Evolutionary conservation across 257 asterid species (phyloP).

Genomic region (Solanum arcanum): DNA sequence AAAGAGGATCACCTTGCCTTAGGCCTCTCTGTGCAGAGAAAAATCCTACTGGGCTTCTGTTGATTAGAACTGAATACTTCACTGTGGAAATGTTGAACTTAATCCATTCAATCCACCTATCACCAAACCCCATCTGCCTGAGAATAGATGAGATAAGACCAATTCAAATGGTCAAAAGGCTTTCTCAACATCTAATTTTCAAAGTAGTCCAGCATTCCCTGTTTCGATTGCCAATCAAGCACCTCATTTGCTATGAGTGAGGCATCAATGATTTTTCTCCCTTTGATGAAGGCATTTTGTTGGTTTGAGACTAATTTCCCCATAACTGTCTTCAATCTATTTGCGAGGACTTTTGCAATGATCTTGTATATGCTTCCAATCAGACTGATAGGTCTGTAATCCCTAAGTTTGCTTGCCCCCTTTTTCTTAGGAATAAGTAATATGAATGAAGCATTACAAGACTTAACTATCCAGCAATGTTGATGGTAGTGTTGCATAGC

Average conservation of each 20-base stretch:
- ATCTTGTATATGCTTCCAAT: neutral
- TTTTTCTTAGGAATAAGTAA: neutral
- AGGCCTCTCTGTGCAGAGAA: neutral
- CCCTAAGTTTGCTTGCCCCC: neutral
- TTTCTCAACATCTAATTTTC: too few species aligned
- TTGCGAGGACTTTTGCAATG: neutral
- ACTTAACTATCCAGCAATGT: neutral
- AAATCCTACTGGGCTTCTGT: neutral
- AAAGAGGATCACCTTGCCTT: neutral
- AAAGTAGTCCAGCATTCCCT: neutral
- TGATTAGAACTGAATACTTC: neutral
- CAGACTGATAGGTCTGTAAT: neutral
- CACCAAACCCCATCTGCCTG: neutral
- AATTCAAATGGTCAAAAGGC: too few species aligned
- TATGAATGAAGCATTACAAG: neutral
- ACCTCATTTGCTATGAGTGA: neutral
- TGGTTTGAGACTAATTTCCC: neutral
- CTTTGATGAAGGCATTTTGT: neutral
- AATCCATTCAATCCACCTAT: neutral
- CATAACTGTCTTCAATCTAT: neutral
- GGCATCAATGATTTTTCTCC: neutral
- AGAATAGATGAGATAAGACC: neutral
- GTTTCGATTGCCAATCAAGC: neutral
- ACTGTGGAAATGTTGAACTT: neutral
- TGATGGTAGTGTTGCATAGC: neutral